Evolutionary conservation across 1,284 basidiomycete species (phyloP), one percentile per base, ranked within the genome.

Genomic region (Rhizoctonia solani): DNA sequence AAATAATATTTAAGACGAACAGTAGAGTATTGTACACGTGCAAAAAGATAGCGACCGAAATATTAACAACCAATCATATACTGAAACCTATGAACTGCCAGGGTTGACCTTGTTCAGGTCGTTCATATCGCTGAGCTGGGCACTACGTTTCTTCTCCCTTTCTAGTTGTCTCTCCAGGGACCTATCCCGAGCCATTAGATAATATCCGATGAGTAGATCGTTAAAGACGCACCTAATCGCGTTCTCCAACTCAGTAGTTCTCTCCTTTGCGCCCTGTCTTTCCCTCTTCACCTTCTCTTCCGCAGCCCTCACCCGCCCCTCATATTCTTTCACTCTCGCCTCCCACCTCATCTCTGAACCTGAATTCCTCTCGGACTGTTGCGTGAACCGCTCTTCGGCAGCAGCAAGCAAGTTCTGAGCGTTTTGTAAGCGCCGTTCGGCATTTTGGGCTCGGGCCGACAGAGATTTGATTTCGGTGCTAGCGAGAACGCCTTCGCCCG

Each of bases 231-330:
- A 90, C 89, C 86, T 89, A 70, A 89, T 74, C 73, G 84, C 85
- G 68, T 76, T 85, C 77, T 92, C 89, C 63, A 91, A 77, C 76
- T 92, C 89, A 8, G 78, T 73, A 11, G 86, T 78, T 37, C 89
- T 79, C 79, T 99, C 96, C 80, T 98, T 98, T 41, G 90, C 88
- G 2, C 96, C 96, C 74, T 98, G 95, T 70, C 92, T 83, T 80
- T 98, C 96, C 49, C 94, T 83, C 83, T 98, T 99, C 72, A 95
- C 87, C 76, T 89, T 90, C 81, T 99, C 96, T 74, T 96, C 94
- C 0, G 93, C 92, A 0, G 87, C 86, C 75, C 88, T 89, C 72
- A 95, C 77, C 16, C 93, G 80, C 23, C 85, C 76, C 78, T 99
- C 95, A 73, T 95, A 94, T 78, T 98, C 95, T 76, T 89, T 90